phyloP scores from a whole-genome alignment of 768 basidiomycete species.

The Pisolithus microcarpus region DNA sequence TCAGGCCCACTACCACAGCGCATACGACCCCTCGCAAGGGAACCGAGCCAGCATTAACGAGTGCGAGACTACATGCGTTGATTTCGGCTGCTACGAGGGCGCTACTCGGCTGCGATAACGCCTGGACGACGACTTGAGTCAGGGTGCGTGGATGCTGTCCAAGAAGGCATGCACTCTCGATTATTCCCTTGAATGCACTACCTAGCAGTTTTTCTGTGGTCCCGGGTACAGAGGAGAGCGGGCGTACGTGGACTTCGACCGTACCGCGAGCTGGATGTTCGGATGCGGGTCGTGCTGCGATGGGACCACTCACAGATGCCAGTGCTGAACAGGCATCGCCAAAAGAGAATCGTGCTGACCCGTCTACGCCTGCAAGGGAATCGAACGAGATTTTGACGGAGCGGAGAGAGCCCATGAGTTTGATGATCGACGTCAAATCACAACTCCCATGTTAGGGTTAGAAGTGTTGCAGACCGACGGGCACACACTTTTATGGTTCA shows the following conservation, averaged over 20 bases:
- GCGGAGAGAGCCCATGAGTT: constrained; percentile 1
- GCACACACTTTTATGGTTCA: not conserved
- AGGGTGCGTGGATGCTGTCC: constrained; percentile 63
- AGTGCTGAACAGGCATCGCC: constrained; percentile 35
- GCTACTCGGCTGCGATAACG: constrained; percentile 32
- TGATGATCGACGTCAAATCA: not conserved
- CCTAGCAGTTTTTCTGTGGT: constrained; percentile 60
- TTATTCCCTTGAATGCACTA: constrained; percentile 44
- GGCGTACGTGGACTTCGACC: constrained; percentile 67
- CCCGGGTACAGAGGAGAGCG: constrained; percentile 60
- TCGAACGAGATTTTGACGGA: constrained; percentile 42
- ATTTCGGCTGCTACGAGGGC: constrained; percentile 56
- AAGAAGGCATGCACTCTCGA: constrained; percentile 61
- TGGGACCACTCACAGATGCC: constrained; percentile 74
- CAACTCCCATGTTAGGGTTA: not conserved
- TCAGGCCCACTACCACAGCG: constrained; percentile 52
- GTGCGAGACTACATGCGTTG: constrained; percentile 63
- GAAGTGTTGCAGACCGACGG: not conserved
- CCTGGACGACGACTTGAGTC: constrained; percentile 72
- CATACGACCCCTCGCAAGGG: constrained; percentile 72
- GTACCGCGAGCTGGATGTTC: constrained; percentile 70
- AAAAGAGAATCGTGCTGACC: constrained; percentile 59
- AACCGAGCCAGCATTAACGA: constrained; percentile 62
- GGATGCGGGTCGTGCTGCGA: constrained; percentile 60
- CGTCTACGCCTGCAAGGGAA: constrained; percentile 63